These are phyloP conservation scores for Lentinula lateritia DNA, from an alignment of 768 basidiomycete species.

Conservation along the genomic window DNA sequence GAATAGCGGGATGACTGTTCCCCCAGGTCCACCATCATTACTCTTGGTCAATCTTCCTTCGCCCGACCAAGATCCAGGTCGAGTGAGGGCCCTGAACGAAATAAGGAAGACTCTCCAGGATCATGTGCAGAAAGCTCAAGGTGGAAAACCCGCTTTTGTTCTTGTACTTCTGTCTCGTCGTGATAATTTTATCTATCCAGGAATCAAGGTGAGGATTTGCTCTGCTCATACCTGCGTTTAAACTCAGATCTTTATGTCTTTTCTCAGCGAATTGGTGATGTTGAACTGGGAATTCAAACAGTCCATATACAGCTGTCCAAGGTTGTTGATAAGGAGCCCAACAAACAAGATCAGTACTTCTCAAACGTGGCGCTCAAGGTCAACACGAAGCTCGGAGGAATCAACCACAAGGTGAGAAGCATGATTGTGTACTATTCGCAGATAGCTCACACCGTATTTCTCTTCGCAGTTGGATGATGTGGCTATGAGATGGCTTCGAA, in stretches of 20 bases:
- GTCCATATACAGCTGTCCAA: slow-evolving; percentile 67
- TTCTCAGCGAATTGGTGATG: slow-evolving; percentile 58
- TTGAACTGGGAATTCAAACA: slow-evolving; percentile 69
- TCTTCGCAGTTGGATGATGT: slow-evolving; percentile 39
- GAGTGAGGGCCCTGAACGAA: slow-evolving; percentile 26
- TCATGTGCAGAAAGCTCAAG: slow-evolving; percentile 14
- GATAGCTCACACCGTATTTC: neutral
- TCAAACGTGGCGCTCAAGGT: slow-evolving; percentile 80
- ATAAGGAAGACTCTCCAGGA: slow-evolving; percentile 39
- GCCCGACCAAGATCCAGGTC: slow-evolving; percentile 26
- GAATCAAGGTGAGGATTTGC: slow-evolving; percentile 49
- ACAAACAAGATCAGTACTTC: slow-evolving; percentile 73
- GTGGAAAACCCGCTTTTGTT: slow-evolving; percentile 52
- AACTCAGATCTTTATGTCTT: neutral
- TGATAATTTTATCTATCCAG: slow-evolving; percentile 77
- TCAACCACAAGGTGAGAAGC: slow-evolving; percentile 55
- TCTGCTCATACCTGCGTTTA: neutral
- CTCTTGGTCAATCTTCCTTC: slow-evolving; percentile 27
- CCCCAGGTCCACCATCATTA: slow-evolving; percentile 27
- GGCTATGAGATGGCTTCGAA: slow-evolving; percentile 60
- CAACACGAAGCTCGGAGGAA: slow-evolving; percentile 78
- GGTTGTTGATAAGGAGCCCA: slow-evolving; percentile 40
- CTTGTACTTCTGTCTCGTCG: slow-evolving; percentile 62
- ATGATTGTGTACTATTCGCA: neutral
- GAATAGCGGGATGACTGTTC: slow-evolving; percentile 53